Evolutionary conservation across 345 rosid species (phyloP).

Genomic region (Abelmoschus esculentus): DNA sequence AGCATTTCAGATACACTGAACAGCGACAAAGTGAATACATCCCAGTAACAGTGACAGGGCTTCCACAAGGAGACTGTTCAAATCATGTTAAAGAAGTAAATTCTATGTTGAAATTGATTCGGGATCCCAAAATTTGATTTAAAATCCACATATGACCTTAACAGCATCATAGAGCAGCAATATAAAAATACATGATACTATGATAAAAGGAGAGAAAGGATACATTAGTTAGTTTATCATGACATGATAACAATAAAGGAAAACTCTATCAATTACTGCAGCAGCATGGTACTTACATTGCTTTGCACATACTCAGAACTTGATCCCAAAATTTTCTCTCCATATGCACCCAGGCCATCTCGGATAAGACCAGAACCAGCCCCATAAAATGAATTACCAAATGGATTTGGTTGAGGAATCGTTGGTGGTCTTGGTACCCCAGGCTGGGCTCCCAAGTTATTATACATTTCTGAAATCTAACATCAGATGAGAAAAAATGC

Average conservation of each 20-base stretch:
- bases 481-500: neutral
- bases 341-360: conserved; percentile 91
- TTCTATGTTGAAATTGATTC: neutral
- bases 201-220: neutral
- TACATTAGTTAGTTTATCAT: neutral
- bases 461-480: conserved; percentile 56
- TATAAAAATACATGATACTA: neutral
- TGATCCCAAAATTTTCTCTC: conserved; percentile 82
- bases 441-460: conserved; percentile 57
- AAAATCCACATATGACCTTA: neutral
- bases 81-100: neutral
- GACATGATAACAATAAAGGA: neutral
- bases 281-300: conserved; percentile 56
- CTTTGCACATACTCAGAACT: conserved; percentile 98
- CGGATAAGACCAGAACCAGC: conserved; percentile 90
- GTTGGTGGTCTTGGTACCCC: conserved; percentile 62
- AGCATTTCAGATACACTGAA: neutral
- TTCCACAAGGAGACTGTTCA: neutral
- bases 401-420: conserved; percentile 71
- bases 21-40: neutral
- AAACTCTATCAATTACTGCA: no score
- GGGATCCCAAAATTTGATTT: neutral
- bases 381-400: conserved; percentile 83
- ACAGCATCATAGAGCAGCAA: no score
- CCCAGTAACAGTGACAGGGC: neutral